Evolutionary conservation across 805 yeast species (phyloP), one percentile per base, ranked within the genome.

Genomic region (Saccharomycopsis olivae): DNA sequence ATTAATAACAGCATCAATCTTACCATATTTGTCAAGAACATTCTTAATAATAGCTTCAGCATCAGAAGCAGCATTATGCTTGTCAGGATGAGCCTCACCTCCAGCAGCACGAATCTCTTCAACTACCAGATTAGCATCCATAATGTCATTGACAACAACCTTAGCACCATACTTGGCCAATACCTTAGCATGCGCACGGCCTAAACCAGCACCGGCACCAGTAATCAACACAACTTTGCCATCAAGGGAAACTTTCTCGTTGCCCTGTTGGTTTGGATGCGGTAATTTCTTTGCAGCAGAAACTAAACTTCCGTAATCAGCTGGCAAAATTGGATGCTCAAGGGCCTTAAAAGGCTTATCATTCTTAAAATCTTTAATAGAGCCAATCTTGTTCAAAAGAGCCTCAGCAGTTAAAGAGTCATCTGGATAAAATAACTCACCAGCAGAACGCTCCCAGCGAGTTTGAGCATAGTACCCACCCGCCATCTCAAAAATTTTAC

Each of bases 171-270:
- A 84, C 58, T 73, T 79, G 41, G 94, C 96, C 56, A 82, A 80
- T 57, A 74, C 69, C 37, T 75, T 61, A 3, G 97, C 95, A 62
- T 89, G 94, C 43, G 87, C 82, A 57, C 80, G 77, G 47, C 98
- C 98, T 51, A 89, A 70, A 35, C 98, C 98, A 36, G 83, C 78
- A 47, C 96, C 96, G 31, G 96, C 88, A 48, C 98, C 98, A 14
- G 97, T 89, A 41, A 89, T 75, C 43, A 89, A 71, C 27, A 86
- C 96, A 41, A 89, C 96, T 62, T 83, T 84, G 51, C 68, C 87
- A 55, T 75, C 75, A 56, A 89, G 64, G 21, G 86, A 74, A 34
- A 81, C 68, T 18, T 66, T 59, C 39, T 64, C 64, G 4, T 62
- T 44, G 5, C 82, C 80, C 54, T 78, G 84, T 3, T 25, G 25